Evolutionary conservation across 192 early-diverging fungal genomes (phyloP).

Genomic region (Coemansia sp.): DNA sequence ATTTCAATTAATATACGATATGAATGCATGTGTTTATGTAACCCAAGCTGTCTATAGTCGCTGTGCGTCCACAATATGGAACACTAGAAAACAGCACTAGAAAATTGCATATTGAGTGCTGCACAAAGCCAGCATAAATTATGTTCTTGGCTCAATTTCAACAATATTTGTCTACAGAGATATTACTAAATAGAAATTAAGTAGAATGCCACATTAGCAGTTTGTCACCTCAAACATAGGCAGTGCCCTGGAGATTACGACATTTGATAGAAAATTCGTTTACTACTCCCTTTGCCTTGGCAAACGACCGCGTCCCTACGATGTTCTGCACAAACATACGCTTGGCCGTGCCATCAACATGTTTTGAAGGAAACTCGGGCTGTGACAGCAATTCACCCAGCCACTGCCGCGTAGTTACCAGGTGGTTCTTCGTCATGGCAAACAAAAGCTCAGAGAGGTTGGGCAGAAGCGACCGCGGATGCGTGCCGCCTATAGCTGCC

Average conservation of each 20-base stretch:
- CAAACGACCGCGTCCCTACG: conserved; percentile 35
- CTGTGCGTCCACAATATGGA: no score
- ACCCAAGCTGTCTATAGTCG: no score
- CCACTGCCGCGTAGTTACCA: conserved; percentile 6
- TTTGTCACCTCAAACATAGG: conserved; percentile 4
- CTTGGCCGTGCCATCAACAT: conserved; percentile 26
- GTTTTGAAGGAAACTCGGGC: conserved; percentile 35
- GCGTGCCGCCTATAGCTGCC: conserved; percentile 43
- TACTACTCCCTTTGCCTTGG: conserved; percentile 27
- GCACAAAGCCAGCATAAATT: no score
- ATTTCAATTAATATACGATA: no score
- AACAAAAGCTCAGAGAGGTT: conserved; percentile 47
- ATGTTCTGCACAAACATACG: conserved; percentile 34
- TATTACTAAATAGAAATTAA: neutral
- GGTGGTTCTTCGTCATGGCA: conserved; percentile 44
- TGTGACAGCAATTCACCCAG: conserved; percentile 30
- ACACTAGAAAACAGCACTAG: no score
- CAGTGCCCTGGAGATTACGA: conserved; percentile 41
- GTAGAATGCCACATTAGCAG: neutral
- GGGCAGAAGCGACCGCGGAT: conserved; percentile 50
- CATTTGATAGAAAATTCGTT: conserved; percentile 42
- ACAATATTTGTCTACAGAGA: no score
- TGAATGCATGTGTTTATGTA: no score
- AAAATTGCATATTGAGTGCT: no score
- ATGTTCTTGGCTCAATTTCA: no score